These are phyloP conservation scores for Teratosphaeria nubilosa DNA, from an alignment of 2,329 filamentous ascomycete species.

Conservation along the genomic window DNA sequence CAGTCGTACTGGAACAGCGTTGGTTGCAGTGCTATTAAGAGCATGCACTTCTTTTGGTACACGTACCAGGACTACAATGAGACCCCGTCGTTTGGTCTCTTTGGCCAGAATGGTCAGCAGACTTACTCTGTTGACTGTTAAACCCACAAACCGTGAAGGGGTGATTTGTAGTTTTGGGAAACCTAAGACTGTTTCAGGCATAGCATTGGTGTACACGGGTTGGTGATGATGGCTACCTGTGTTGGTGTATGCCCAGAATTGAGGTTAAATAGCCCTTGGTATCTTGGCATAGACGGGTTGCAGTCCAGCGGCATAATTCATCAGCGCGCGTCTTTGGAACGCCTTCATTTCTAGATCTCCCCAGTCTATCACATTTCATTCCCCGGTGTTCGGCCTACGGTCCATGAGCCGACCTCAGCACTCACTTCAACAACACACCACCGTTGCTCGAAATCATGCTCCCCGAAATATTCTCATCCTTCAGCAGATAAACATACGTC, in stretches of 20 bases:
- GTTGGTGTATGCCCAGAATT: too few relatives aligned
- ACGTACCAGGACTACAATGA: constrained; percentile 45
- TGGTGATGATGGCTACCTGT: too few relatives aligned
- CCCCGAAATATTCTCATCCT: constrained; percentile 37
- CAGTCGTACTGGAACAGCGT: constrained; percentile 54
- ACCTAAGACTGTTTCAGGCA: too few relatives aligned
- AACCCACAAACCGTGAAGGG: not conserved
- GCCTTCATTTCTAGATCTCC: too few relatives aligned
- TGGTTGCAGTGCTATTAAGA: constrained; percentile 48
- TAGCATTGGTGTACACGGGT: too few relatives aligned
- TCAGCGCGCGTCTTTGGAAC: too few relatives aligned
- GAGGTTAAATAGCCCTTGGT: too few relatives aligned
- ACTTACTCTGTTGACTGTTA: constrained; percentile 13
- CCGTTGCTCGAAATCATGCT: constrained; percentile 30
- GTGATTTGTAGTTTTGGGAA: too few relatives aligned
- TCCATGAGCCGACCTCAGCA: not conserved
- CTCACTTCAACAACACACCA: constrained; percentile 15
- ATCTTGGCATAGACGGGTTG: too few relatives aligned
- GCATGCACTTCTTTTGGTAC: constrained; percentile 32
- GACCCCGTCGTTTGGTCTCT: constrained; percentile 31
- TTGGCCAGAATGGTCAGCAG: constrained; percentile 24
- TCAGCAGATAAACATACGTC: constrained; percentile 39
- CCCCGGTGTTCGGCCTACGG: too few relatives aligned
- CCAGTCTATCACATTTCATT: too few relatives aligned
- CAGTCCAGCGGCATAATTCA: too few relatives aligned